These are phyloP conservation scores for Kwoniella shandongensis DNA, from an alignment of 768 basidiomycete species.

Conservation along the genomic window DNA sequence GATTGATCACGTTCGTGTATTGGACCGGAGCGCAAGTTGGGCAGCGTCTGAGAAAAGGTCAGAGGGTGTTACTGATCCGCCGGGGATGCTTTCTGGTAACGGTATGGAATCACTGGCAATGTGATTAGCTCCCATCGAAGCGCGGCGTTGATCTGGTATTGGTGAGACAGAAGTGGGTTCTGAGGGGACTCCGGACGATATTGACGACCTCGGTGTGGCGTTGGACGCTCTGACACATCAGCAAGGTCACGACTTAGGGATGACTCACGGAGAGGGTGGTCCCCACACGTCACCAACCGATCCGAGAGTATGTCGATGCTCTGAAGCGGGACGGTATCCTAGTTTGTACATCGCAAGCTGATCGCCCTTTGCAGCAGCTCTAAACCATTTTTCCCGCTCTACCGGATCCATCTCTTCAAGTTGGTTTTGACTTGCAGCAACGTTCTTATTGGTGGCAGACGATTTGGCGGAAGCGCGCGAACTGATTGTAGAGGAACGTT, in stretches of 20 bases:
- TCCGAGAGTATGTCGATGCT: slow-evolving; percentile 22
- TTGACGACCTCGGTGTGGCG: neutral
- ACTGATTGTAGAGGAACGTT: slow-evolving; percentile 5
- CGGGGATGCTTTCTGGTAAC: neutral
- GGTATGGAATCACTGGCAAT: neutral
- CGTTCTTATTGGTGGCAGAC: neutral
- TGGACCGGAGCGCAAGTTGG: slow-evolving; percentile 12
- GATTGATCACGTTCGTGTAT: neutral
- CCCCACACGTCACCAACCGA: slow-evolving; percentile 29
- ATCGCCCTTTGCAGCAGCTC: slow-evolving; percentile 27
- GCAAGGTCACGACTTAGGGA: neutral
- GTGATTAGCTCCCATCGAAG: slow-evolving; percentile 10
- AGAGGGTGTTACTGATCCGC: neutral
- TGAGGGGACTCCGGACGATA: neutral
- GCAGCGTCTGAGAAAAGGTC: slow-evolving; percentile 18
- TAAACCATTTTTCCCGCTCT: slow-evolving; percentile 11
- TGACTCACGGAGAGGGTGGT: slow-evolving; percentile 15
- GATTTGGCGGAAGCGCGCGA: slow-evolving; percentile 1
- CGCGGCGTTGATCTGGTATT: slow-evolving; percentile 3
- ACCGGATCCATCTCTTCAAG: slow-evolving; percentile 8
- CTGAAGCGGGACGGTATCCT: slow-evolving; percentile 10
- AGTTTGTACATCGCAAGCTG: slow-evolving; percentile 32
- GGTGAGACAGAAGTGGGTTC: neutral
- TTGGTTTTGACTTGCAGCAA: slow-evolving; percentile 1
- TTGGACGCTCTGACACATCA: neutral